phyloP scores from a whole-genome alignment of 345 rosid genomes.

The Carallia brachiata region DNA sequence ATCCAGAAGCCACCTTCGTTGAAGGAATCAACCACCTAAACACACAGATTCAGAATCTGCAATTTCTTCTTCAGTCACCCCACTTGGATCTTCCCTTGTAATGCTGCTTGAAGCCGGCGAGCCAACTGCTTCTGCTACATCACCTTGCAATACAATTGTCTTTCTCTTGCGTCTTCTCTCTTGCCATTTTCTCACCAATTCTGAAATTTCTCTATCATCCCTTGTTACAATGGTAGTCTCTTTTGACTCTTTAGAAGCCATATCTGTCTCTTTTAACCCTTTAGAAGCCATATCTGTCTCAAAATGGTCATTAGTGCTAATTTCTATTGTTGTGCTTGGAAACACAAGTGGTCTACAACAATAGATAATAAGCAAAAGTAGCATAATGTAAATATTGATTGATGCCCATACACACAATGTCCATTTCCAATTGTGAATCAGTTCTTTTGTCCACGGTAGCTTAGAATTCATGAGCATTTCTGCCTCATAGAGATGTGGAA shows the following conservation, averaged over 20 bases:
- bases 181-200: constrained; percentile 40
- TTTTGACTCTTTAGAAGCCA: constrained; percentile 5
- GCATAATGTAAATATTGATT: constrained; percentile 36
- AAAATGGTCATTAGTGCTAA: neutral
- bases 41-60: constrained; percentile 49
- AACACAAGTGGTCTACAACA: constrained; percentile 47
- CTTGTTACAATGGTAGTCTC: constrained; percentile 8
- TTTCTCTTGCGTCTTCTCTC: constrained; percentile 48
- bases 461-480: constrained; percentile 48
- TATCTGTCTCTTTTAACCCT: constrained; percentile 14
- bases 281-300: neutral
- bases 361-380: constrained; percentile 36
- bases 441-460: constrained; percentile 61
- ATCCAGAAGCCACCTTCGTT: no score
- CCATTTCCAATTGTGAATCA: constrained; percentile 78
- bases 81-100: constrained; percentile 33
- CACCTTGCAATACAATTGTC: constrained; percentile 27
- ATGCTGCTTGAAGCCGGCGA: constrained; percentile 39
- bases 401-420: constrained; percentile 69
- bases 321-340: constrained; percentile 19
- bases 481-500: constrained; percentile 72
- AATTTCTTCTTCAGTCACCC: constrained; percentile 27
- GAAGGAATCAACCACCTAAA: constrained; percentile 16
- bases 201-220: constrained; percentile 25
- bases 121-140: constrained; percentile 5